A percentile compares a stretch with the other conserved stretches of the same genome.
These are phyloP conservation scores for Dryas alaskensis DNA, from an alignment of 306 rosid genomes.

Conservation along the genomic window DNA sequence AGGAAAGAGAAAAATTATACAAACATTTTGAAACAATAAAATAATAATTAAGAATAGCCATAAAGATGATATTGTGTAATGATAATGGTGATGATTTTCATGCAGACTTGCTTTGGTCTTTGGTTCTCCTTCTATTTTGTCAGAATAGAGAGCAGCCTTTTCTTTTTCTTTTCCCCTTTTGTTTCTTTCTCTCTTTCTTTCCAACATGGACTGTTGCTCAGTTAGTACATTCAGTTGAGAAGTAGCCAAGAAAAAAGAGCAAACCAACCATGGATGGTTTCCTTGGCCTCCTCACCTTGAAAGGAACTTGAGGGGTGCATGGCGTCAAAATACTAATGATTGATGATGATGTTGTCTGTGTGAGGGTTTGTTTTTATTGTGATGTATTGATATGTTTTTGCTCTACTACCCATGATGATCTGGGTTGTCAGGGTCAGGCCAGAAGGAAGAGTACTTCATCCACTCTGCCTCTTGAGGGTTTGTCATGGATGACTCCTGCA, in stretches of 20 bases:
- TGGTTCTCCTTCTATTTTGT: conserved; percentile 44
- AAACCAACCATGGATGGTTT: conserved; percentile 13
- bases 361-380: conserved; percentile 6
- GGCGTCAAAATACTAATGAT: conserved; percentile 45
- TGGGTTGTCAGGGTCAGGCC: conserved; percentile 90
- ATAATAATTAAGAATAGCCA: conserved; percentile 43
- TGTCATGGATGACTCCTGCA: conserved; percentile 69
- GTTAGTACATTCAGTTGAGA: conserved; percentile 48
- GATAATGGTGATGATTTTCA: conserved; percentile 69
- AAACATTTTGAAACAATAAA: conserved; percentile 55
- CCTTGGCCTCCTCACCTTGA: conserved; percentile 39
- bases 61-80: conserved; percentile 44
- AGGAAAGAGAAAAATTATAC: conserved; percentile 42
- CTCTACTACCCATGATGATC: conserved; percentile 53
- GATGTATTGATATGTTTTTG: background rate
- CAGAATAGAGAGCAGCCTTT: conserved; percentile 65
- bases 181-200: conserved; percentile 42
- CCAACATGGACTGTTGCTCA: conserved; percentile 48
- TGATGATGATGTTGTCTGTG: conserved; percentile 47
- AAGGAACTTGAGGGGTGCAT: conserved; percentile 37
- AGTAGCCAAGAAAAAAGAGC: conserved; percentile 14
- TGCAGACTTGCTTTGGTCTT: conserved; percentile 56
- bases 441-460: conserved; percentile 91
- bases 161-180: conserved; percentile 27
- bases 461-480: conserved; percentile 86